A percentile compares a stretch with the other conserved stretches of the same genome.
These are phyloP conservation scores for Allomyces macrogynus DNA, from an alignment of 192 early-diverging fungal species.

Conservation along the genomic window DNA sequence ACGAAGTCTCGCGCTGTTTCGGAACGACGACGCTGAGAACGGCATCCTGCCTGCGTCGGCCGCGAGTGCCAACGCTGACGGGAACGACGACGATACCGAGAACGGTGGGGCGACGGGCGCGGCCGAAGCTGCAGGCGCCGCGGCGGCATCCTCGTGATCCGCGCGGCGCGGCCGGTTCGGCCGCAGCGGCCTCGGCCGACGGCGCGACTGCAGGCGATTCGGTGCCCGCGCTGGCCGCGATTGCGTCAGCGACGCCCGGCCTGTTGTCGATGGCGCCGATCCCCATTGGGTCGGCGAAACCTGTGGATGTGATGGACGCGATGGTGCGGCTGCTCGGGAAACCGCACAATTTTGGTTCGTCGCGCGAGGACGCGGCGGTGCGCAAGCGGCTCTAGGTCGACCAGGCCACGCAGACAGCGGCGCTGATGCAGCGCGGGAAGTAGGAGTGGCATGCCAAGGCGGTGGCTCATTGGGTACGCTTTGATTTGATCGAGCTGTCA, in stretches of 20 bases:
- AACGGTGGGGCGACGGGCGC: constrained; percentile 4
- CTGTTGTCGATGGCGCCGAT: background rate
- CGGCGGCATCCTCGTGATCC: too few relatives aligned
- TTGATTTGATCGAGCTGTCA: too few relatives aligned
- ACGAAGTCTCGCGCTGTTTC: constrained; percentile 25
- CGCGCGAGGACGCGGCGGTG: constrained; percentile 29
- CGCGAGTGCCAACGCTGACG: constrained; percentile 20
- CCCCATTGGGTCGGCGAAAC: background rate
- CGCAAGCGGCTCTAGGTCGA: constrained; percentile 16
- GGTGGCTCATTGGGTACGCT: constrained; percentile 37
- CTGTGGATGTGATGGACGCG: constrained; percentile 12
- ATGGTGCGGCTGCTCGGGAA: constrained; percentile 22
- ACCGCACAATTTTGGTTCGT: constrained; percentile 38
- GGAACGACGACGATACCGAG: constrained; percentile 20
- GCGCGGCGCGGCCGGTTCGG: too few relatives aligned
- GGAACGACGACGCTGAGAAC: background rate
- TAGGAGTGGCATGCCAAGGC: constrained; percentile 24
- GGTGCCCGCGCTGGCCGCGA: background rate
- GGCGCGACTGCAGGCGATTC: background rate
- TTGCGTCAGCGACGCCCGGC: background rate
- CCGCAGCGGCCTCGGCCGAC: background rate
- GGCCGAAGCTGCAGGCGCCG: too few relatives aligned
- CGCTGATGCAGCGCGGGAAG: constrained; percentile 21
- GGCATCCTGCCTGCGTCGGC: too few relatives aligned
- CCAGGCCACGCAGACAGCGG: constrained; percentile 13